Conservation (phyloP, 78 protist species). For the Dictyostelium capitatum region DNA sequence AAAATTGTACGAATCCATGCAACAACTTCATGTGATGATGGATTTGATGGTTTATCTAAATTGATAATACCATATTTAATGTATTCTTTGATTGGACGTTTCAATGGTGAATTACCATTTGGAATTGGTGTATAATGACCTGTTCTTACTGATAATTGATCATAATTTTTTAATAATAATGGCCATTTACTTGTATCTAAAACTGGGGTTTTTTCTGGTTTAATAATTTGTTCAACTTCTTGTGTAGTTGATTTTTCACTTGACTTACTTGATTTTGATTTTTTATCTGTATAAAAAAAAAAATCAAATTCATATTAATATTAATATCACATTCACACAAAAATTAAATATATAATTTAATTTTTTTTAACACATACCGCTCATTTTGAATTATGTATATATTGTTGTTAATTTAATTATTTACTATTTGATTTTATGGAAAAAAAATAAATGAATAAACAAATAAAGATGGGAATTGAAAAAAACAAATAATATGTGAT, state of each 20-base stretch:
- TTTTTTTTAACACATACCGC: background rate
- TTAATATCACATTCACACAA: background rate
- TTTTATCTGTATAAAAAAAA: background rate
- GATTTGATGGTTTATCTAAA: constrained; percentile 99
- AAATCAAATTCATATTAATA: background rate
- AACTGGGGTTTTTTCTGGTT: constrained; percentile 82
- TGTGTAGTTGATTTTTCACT: background rate
- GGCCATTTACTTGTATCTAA: constrained; percentile 87
- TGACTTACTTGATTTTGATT: constrained; percentile 16
- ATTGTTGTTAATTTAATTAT: background rate
- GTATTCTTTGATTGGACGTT: constrained; percentile 96
- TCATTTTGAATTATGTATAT: constrained; percentile 1
- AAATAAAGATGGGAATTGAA: background rate
- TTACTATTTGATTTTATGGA: constrained; percentile 36
- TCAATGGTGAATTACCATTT: constrained; percentile 97
- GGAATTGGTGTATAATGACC: constrained; percentile 99
- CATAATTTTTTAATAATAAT: constrained; percentile 93
- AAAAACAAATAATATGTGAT: background rate
- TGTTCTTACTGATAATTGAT: constrained; percentile 95
- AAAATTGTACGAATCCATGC: constrained; percentile 98
- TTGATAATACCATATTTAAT: constrained; percentile 98
- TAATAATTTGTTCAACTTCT: constrained; percentile 30
- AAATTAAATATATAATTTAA: background rate
- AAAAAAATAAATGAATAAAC: constrained; percentile 21
- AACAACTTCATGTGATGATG: constrained; percentile 99